Percentiles rank a stretch among this genome's conserved stretches.
phyloP scores from a whole-genome alignment of 2,329 filamentous ascomycete species.

The Calonectria montana region DNA sequence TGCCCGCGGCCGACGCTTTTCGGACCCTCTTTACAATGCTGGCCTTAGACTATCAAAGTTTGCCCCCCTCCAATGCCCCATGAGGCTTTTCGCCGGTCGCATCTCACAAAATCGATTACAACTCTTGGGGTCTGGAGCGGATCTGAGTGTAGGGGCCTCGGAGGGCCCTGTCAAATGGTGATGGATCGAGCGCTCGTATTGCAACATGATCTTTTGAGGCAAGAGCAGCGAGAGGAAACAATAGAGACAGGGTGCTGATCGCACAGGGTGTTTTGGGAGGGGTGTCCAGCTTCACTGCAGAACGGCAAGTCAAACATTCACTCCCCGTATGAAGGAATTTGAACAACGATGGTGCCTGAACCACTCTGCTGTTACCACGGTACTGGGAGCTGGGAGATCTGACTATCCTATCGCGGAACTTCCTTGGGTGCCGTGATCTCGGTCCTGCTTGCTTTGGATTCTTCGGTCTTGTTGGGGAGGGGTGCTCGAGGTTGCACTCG shows the following conservation, averaged over 20 bases:
- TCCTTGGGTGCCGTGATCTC: neutral
- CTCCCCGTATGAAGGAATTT: neutral
- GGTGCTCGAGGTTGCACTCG: neutral
- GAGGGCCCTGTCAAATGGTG: neutral
- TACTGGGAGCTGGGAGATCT: neutral
- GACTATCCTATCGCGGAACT: conserved; percentile 10
- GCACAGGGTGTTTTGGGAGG: neutral
- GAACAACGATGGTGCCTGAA: neutral
- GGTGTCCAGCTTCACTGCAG: neutral
- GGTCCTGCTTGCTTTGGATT: conserved; percentile 3
- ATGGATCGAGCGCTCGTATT: conserved; percentile 10
- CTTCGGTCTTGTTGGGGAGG: neutral
- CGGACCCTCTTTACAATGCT: conserved; percentile 34
- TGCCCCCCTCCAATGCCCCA: conserved; percentile 4
- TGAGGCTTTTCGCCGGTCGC: conserved; percentile 26
- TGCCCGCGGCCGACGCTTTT: conserved; percentile 33
- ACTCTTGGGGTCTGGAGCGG: conserved; percentile 22
- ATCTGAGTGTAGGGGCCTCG: conserved; percentile 6
- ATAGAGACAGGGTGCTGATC: neutral
- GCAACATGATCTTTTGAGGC: neutral
- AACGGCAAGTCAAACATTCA: neutral
- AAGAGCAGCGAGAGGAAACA: conserved; percentile 4
- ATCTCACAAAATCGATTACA: conserved; percentile 38
- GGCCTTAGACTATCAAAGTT: neutral
- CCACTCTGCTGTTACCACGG: conserved; percentile 7